Percentiles rank a stretch among this genome's conserved stretches.
Conservation (phyloP, 257 asterid genomes). For the Fraxinus quadrangulata region DNA sequence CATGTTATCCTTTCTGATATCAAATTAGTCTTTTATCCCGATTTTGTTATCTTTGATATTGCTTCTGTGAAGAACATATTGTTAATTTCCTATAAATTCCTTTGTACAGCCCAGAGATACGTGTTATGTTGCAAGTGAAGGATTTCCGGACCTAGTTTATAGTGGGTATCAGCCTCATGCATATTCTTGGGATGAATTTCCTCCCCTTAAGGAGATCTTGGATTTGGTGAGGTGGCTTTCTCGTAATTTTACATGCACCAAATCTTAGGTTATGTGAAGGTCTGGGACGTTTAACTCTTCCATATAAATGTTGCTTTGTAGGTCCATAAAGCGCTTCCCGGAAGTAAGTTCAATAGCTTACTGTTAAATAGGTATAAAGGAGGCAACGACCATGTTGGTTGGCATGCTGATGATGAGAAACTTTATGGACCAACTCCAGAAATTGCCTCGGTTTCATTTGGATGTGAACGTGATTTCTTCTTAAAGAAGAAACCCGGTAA, state of each 20-base stretch:
- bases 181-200: conserved; percentile 88
- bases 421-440: conserved; percentile 85
- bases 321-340: conserved; percentile 83
- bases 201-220: conserved; percentile 69
- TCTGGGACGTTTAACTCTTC: conserved; percentile 18
- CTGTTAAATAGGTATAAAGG: conserved; percentile 79
- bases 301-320: conserved; percentile 33
- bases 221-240: conserved; percentile 53
- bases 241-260: background rate
- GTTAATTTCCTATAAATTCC: background rate
- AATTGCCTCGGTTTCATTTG: conserved; percentile 88
- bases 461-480: conserved; percentile 87
- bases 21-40: background rate
- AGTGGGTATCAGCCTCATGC: conserved; percentile 83
- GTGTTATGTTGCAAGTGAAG: conserved; percentile 78
- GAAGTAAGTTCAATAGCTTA: conserved; percentile 85
- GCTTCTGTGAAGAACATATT: background rate
- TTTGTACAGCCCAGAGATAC: conserved; percentile 74
- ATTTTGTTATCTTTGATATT: background rate
- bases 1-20: too few species aligned
- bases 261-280: background rate
- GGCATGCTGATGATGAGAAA: conserved; percentile 99
- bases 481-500: conserved; percentile 73
- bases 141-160: conserved; percentile 68
- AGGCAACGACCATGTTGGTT: conserved; percentile 87